Evolutionary conservation across 306 rosid species (phyloP).

Genomic region (Luffa aegyptiaca): DNA sequence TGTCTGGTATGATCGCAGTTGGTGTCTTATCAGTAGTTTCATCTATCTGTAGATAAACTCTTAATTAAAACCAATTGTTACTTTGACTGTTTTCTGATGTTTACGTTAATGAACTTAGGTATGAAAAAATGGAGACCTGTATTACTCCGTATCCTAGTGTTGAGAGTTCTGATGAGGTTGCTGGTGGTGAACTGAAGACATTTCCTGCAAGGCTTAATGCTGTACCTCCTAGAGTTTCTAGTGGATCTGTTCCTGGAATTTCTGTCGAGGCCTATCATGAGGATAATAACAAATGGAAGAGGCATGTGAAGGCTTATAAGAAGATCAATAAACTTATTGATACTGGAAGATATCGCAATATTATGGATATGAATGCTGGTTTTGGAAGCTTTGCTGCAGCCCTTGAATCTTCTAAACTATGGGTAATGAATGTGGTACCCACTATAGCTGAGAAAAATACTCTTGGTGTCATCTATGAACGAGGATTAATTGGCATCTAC

Average conservation of each 20-base stretch:
- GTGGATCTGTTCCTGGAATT: constrained; percentile 74
- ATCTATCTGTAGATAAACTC: background rate
- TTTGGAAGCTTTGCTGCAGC: constrained; percentile 93
- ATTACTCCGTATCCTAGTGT: constrained; percentile 43
- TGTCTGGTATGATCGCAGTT: constrained; percentile 49
- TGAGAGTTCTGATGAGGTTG: constrained; percentile 26
- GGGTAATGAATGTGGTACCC: constrained; percentile 97
- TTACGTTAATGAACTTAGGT: constrained; percentile 31
- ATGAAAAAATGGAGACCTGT: constrained; percentile 82
- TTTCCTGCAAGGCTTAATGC: constrained; percentile 74
- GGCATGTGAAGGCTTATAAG: constrained; percentile 75
- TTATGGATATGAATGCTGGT: constrained; percentile 96
- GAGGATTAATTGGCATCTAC: constrained; percentile 85
- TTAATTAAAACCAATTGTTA: background rate
- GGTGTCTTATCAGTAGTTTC: background rate
- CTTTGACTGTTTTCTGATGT: background rate
- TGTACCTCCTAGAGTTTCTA: constrained; percentile 70
- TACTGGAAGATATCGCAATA: constrained; percentile 92
- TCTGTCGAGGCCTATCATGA: constrained; percentile 49
- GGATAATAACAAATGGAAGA: constrained; percentile 70
- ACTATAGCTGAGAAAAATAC: constrained; percentile 70
- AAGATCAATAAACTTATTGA: constrained; percentile 54
- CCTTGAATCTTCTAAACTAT: constrained; percentile 58
- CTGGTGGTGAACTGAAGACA: constrained; percentile 44
- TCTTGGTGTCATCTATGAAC: constrained; percentile 60